These are phyloP conservation scores for Colletotrichum somersetense DNA, from an alignment of 2,329 filamentous ascomycete genomes.

Conservation along the genomic window DNA sequence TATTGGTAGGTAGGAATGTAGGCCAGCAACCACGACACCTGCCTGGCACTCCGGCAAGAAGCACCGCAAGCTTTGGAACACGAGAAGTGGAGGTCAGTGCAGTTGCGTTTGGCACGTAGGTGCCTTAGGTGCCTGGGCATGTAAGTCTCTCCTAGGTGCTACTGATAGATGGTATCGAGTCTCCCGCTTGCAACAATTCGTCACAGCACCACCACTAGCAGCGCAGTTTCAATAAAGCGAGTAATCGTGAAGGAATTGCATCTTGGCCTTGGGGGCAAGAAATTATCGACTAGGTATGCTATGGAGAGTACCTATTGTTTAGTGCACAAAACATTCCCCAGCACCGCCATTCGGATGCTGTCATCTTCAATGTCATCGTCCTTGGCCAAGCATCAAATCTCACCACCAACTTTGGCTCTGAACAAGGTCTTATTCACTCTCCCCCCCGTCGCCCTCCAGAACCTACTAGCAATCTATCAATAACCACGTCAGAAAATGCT, in stretches of 20 bases:
- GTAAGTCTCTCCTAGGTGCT: neutral
- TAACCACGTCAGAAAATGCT: conserved; percentile 1
- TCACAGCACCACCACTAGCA: too few species aligned
- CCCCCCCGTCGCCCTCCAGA: conserved; percentile 33
- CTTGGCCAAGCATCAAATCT: conserved; percentile 52
- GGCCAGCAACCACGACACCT: neutral
- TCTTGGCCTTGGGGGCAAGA: neutral
- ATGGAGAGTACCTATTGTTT: neutral
- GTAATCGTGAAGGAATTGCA: neutral
- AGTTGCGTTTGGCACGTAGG: neutral
- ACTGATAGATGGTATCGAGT: neutral
- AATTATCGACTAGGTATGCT: too few species aligned
- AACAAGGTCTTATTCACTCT: conserved; percentile 62
- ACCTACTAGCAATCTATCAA: conserved; percentile 32
- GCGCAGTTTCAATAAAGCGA: neutral
- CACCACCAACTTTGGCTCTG: conserved; percentile 66
- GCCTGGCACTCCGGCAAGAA: neutral
- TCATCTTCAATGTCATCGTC: neutral
- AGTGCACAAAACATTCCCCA: neutral
- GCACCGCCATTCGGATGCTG: conserved; percentile 2
- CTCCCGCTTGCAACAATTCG: neutral
- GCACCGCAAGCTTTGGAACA: neutral
- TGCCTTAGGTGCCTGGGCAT: too few species aligned
- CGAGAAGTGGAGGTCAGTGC: neutral
- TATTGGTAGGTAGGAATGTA: neutral